phyloP scores from a whole-genome alignment of 169 alveolate genomes.

The Plasmodium gallinaceum region DNA sequence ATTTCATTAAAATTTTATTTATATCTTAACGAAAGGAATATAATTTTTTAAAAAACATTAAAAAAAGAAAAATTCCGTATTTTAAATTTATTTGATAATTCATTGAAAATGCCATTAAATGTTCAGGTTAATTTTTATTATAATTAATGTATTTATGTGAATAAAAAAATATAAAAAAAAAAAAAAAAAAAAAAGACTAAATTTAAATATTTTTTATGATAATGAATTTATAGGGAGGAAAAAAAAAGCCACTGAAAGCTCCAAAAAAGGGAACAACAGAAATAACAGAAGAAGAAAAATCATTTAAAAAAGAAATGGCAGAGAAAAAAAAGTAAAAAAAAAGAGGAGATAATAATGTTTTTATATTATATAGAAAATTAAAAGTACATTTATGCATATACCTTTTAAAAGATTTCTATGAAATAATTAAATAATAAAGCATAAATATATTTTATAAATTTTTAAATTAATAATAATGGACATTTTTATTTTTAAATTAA shows the following conservation, averaged over 20 bases:
- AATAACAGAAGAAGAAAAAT: conserved; percentile 66
- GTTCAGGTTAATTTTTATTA: conserved; percentile 31
- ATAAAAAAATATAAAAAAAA: not conserved
- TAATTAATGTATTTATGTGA: not conserved
- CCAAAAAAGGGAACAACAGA: conserved; percentile 65
- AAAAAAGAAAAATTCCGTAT: not conserved
- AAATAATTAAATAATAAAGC: no score
- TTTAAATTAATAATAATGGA: no score
- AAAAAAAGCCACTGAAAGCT: conserved; percentile 63
- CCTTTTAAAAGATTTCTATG: no score
- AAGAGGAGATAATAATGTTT: not conserved
- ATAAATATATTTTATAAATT: no score
- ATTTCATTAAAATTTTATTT: not conserved
- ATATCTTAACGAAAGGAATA: not conserved
- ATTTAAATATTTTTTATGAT: conserved; percentile 7
- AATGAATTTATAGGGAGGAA: conserved; percentile 39
- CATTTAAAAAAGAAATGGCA: conserved; percentile 74
- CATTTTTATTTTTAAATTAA: no score
- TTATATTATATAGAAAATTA: not conserved
- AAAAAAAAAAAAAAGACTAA: not conserved
- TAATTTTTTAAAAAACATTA: conserved; percentile 1
- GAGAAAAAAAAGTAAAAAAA: conserved; percentile 51
- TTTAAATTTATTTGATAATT: not conserved
- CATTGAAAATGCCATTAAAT: conserved; percentile 43
- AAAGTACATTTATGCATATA: not conserved